These are phyloP conservation scores for Solanum infundibuliforme DNA, from an alignment of 257 asterid genomes.

Conservation along the genomic window DNA sequence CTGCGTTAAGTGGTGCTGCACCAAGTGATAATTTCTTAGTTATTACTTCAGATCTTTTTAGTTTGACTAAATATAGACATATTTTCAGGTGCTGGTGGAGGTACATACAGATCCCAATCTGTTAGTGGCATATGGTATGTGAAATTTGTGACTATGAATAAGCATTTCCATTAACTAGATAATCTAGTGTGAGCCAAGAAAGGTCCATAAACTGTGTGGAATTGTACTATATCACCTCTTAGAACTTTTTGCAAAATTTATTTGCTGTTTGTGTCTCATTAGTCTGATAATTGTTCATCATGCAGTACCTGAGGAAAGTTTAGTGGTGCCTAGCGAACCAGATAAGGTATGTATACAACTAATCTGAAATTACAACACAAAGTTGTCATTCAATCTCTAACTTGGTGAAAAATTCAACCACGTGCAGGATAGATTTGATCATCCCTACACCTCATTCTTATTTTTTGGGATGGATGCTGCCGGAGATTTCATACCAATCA, in stretches of 20 bases:
- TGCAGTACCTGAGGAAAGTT: slow-evolving; percentile 91
- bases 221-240: neutral
- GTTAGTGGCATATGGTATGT: slow-evolving; percentile 82
- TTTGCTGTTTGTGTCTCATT: neutral
- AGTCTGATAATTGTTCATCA: slow-evolving; percentile 2
- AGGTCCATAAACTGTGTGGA: neutral
- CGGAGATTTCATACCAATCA: slow-evolving; percentile 89
- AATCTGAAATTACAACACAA: neutral
- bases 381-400: neutral
- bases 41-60: neutral
- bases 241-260: neutral
- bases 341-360: slow-evolving; percentile 42
- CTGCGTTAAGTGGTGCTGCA: neutral
- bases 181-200: neutral
- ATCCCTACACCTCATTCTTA: slow-evolving; percentile 79
- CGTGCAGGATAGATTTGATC: slow-evolving; percentile 69
- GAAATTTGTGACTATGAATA: neutral
- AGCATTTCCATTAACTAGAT: neutral
- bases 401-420: neutral
- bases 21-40: neutral
- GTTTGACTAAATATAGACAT: neutral
- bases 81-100: slow-evolving; percentile 72
- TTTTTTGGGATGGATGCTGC: slow-evolving; percentile 81
- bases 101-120: slow-evolving; percentile 65
- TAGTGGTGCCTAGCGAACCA: slow-evolving; percentile 35